Evolutionary conservation across 371 early-diverging fungal species (phyloP).

Genomic region (Synchytrium microbalum): DNA sequence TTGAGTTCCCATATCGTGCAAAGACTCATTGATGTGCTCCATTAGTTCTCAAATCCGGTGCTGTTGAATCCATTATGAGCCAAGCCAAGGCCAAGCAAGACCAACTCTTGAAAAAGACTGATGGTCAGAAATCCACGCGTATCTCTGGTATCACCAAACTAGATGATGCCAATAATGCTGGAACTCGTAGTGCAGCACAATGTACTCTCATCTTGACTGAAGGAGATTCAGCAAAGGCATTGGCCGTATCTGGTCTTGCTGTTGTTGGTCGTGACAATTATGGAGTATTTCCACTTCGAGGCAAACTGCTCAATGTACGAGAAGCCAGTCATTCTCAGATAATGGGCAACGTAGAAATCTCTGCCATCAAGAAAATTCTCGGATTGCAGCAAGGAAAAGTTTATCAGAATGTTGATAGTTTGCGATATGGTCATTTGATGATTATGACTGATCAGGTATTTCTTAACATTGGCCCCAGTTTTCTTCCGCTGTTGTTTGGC

Average conservation of each 20-base stretch:
- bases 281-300: slow-evolving; percentile 98
- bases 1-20: not conserved
- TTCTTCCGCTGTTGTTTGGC: slow-evolving; percentile 9
- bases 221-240: slow-evolving; percentile 98
- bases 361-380: slow-evolving; percentile 90
- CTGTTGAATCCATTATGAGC: slow-evolving; percentile 76
- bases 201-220: slow-evolving; percentile 99
- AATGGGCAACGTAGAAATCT: slow-evolving; percentile 86
- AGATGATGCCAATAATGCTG: slow-evolving; percentile 98
- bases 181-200: slow-evolving; percentile 63
- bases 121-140: slow-evolving; percentile 66
- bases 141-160: slow-evolving; percentile 90
- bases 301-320: slow-evolving; percentile 98
- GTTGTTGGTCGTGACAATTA: slow-evolving; percentile 93
- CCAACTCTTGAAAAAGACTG: slow-evolving; percentile 87
- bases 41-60: slow-evolving; percentile 64
- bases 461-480: not conserved
- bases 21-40: not conserved
- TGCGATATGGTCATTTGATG: slow-evolving; percentile 98
- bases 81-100: slow-evolving; percentile 81
- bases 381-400: slow-evolving; percentile 89
- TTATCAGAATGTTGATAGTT: slow-evolving; percentile 60
- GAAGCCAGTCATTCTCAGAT: slow-evolving; percentile 82
- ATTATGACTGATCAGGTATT: slow-evolving; percentile 99
- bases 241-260: slow-evolving; percentile 90